Conservation (phyloP, 2,329 filamentous ascomycete species). For the Periconia sp. region DNA sequence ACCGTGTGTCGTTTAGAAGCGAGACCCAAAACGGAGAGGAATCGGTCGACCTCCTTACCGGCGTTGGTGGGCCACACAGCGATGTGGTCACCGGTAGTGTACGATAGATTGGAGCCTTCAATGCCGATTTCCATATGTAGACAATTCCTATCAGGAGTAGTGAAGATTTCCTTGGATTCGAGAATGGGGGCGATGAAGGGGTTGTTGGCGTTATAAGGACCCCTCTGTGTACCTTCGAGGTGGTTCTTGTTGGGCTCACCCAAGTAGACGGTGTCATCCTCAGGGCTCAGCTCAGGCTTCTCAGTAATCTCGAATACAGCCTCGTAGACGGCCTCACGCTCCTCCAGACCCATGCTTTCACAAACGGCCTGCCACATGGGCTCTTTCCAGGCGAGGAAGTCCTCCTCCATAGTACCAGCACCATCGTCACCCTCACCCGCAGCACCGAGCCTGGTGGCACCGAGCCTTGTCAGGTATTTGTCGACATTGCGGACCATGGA, state of each 20-base stretch:
- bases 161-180: slow-evolving; percentile 90
- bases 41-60: slow-evolving; percentile 86
- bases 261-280: slow-evolving; percentile 83
- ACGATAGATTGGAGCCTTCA: slow-evolving; percentile 82
- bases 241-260: slow-evolving; percentile 97
- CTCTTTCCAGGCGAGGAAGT: slow-evolving; percentile 98
- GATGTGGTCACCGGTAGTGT: slow-evolving; percentile 97
- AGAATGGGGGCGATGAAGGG: slow-evolving; percentile 93
- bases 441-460: slow-evolving; percentile 79
- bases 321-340: slow-evolving; percentile 95
- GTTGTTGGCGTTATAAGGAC: slow-evolving; percentile 94
- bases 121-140: slow-evolving; percentile 95
- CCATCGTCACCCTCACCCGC: slow-evolving; percentile 97
- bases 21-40: slow-evolving; percentile 78
- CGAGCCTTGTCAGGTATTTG: slow-evolving; percentile 76
- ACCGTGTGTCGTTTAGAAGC: slow-evolving; percentile 76
- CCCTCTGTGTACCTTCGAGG: slow-evolving; percentile 78
- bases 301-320: slow-evolving; percentile 84
- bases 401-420: slow-evolving; percentile 98
- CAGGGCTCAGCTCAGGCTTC: slow-evolving; percentile 69
- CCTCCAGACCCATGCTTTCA: slow-evolving; percentile 83
- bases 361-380: slow-evolving; percentile 93
- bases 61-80: slow-evolving; percentile 97
- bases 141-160: slow-evolving; percentile 87
- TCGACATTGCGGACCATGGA: slow-evolving; percentile 94